A percentile compares a stretch with the other conserved stretches of the same genome.
phyloP scores from a whole-genome alignment of 345 rosid genomes.

The Heritiera fomes region DNA sequence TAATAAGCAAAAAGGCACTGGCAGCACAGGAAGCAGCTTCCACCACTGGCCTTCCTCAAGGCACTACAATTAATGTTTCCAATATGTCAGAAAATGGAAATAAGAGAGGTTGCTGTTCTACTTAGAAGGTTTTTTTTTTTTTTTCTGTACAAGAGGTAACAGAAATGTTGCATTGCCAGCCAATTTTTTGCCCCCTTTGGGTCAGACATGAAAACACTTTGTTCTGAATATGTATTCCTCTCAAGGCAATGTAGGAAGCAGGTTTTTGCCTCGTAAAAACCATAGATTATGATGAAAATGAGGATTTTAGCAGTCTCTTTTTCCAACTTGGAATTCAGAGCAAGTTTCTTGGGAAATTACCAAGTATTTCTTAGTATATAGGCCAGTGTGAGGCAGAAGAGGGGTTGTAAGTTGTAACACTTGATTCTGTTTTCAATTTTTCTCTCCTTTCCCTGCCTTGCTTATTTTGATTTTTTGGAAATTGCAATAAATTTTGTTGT shows the following conservation, averaged over 20 bases:
- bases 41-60: constrained; percentile 49
- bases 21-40: constrained; percentile 61
- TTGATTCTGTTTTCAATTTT: neutral
- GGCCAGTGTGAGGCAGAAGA: constrained; percentile 10
- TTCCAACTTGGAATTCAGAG: neutral
- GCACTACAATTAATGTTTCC: constrained; percentile 63
- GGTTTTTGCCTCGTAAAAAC: constrained; percentile 16
- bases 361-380: neutral
- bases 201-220: constrained; percentile 6
- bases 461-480: constrained; percentile 1
- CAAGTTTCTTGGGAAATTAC: neutral
- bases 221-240: constrained; percentile 2
- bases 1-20: constrained; percentile 62
- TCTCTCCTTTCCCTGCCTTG: neutral
- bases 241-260: neutral
- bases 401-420: constrained; percentile 1
- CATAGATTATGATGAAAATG: constrained; percentile 8
- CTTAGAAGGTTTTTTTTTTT: constrained; percentile 7
- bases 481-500: constrained; percentile 8
- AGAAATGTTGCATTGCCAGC: neutral
- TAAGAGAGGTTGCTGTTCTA: constrained; percentile 55
- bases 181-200: neutral
- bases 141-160: neutral
- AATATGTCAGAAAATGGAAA: constrained; percentile 46
- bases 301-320: neutral